Base-by-base conservation (phyloP, 78 protist species). In the Dictyostelium purpureum region DNA sequence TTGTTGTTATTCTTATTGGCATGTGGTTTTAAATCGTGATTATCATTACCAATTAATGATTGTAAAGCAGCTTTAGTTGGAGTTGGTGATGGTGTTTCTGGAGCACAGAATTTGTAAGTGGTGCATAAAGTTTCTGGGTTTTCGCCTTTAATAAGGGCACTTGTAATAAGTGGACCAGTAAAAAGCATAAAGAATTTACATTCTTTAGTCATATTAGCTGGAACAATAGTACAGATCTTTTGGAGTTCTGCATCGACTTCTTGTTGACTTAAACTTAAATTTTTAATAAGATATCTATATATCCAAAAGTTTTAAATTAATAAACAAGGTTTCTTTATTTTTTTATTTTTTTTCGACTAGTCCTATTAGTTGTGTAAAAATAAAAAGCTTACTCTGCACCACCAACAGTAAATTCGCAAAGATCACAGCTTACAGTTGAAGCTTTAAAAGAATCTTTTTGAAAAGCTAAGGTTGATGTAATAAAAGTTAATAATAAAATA, bases 221-320 rank as follows among this genome's bases (percentile, higher is more conserved):
- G 88, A 19, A 79, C 45, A 14, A 65, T 35, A 5, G 40, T 65
- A 18, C 88, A 79, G 7, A 79, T 49, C 21, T 45, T 31, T n/a
- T 79, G 42, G 9, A 79, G 35, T 65, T 79, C 88, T 14, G 88
- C 42, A 47, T 79, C 77, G 19, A 79, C 75, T 79, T 79, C 66
- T 21, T 21, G 11, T 79, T 79, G 24, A 33, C 77, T 79, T 33
- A 28, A 65, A 73, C 65, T 79, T 61, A 21, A 52, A 47, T 54
- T 38, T 40, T 79, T 79, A 33, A 79, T 67, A 1, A 79, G 19
- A 24, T 43, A 65, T 79, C n/a, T n/a, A n/a, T n/a, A n/a, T n/a
- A n/a, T n/a, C n/a, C n/a, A n/a, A n/a, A n/a, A n/a, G n/a, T n/a
- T n/a, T n/a, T n/a, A n/a, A n/a, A n/a, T n/a, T n/a, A n/a, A n/a